Evolutionary conservation across 1,139 yeast species (phyloP), one percentile per base, ranked within the genome.

Genomic region (Lodderomyces metapsilosis): DNA sequence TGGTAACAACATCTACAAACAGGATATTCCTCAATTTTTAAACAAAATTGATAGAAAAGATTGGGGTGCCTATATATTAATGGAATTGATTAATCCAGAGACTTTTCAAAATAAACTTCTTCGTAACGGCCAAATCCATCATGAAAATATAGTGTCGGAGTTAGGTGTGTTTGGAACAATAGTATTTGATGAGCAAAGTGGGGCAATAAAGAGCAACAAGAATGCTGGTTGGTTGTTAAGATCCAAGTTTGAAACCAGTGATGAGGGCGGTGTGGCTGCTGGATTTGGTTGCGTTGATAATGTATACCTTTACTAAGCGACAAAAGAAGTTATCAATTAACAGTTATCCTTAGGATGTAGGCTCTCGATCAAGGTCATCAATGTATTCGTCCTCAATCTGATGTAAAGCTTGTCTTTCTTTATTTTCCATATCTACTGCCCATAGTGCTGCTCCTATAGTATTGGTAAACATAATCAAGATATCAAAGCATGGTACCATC

Each of bases 231-330:
- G 88, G 80, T 72, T 92, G 49, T 68, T 92, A 52, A 80, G 98
- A 63, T 88, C 97, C 2, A 92, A 92, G 62, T 79, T 89, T 45
- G 84, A 88, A 51, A 71, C 84, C 2, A 85, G 95, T 43, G 82
- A 92, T 62, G 98, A 92, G 68, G 98, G 98, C 38, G 98, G 98
- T 30, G 97, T 92, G 25, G 98, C 98, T 23, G 98, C 98, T 11
- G 98, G 98, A 0, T 92, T 87, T 64, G 98, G 98, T 9, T 89
- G 97, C 62, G 88, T 92, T 40, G 98, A 92, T 62, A 86, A 91
- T 54, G 59, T 78, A 20, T 75, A 76, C 50, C 62, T 78, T 41
- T 72, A 72, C 52, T 48, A 44, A 36, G n/a, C n/a, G 30, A 23
- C 15, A 25, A 25, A 3, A 23, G 34, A 28, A 5, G 13, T 7